A percentile compares a stretch with the other conserved stretches of the same genome.
phyloP scores from a whole-genome alignment of 805 yeast species.

The Pichia heedii region DNA sequence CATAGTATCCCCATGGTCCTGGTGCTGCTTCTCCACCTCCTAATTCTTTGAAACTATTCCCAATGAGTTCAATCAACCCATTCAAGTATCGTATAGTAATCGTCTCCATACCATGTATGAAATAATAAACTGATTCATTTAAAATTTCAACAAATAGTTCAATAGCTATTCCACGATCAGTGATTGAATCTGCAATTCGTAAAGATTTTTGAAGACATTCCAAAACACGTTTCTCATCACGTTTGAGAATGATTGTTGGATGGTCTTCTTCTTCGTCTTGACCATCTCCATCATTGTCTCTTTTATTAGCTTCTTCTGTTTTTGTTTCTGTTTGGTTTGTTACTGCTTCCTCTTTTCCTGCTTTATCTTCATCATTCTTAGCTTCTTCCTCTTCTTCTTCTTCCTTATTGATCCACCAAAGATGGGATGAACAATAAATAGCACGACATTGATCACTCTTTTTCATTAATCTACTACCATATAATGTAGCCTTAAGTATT shows the following conservation, averaged over 20 bases:
- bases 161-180: conserved; percentile 66
- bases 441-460: conserved; percentile 94
- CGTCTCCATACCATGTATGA: conserved; percentile 66
- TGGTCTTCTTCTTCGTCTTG: conserved; percentile 31
- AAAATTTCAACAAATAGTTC: conserved; percentile 86
- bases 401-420: conserved; percentile 85
- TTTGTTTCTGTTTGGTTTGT: too few species aligned
- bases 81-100: conserved; percentile 71
- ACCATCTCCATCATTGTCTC: too few species aligned
- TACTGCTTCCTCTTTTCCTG: not conserved
- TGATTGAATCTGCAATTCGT: conserved; percentile 87
- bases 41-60: conserved; percentile 42
- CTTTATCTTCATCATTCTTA: conserved; percentile 20
- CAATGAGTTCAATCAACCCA: conserved; percentile 77
- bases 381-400: conserved; percentile 14
- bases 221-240: conserved; percentile 61
- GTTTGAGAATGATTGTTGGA: conserved; percentile 22
- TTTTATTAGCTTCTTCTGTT: not conserved
- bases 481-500: conserved; percentile 76
- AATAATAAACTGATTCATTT: conserved; percentile 77
- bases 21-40: not conserved
- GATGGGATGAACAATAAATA: conserved; percentile 77
- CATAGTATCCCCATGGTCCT: conserved; percentile 40
- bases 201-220: conserved; percentile 86
- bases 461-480: conserved; percentile 79